Conservation (phyloP, 2,329 filamentous ascomycete species). For the Aspergillus viridinutans region DNA sequence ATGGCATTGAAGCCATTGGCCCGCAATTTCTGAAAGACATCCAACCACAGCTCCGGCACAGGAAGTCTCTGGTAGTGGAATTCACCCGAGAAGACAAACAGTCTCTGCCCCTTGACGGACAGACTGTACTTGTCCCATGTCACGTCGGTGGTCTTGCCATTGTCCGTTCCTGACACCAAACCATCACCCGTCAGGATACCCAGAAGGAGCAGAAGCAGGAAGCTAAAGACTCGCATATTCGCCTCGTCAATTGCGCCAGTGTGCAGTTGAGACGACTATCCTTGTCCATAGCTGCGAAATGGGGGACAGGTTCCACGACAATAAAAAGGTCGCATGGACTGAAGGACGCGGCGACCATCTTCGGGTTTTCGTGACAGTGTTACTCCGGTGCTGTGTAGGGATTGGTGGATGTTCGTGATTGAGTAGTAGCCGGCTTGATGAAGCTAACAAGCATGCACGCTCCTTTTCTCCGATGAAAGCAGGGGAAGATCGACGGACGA, state of each 20-base stretch:
- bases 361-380: constrained; percentile 21
- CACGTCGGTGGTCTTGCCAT: constrained; percentile 44
- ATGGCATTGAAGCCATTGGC: constrained; percentile 53
- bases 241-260: background rate
- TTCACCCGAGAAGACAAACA: constrained; percentile 49
- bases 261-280: background rate
- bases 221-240: constrained; percentile 16
- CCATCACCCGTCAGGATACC: constrained; percentile 4
- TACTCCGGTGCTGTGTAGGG: constrained; percentile 14
- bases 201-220: constrained; percentile 14
- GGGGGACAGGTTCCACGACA: background rate
- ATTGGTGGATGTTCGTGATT: constrained; percentile 25
- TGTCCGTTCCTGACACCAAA: constrained; percentile 27
- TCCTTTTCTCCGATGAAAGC: background rate
- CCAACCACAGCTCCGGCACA: constrained; percentile 52
- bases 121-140: constrained; percentile 53
- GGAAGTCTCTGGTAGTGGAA: constrained; percentile 54
- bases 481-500: background rate
- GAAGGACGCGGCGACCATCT: background rate
- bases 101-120: constrained; percentile 46
- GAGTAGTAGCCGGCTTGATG: background rate
- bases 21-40: constrained; percentile 53
- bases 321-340: background rate
- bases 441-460: background rate
- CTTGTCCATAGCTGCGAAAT: background rate